Evolutionary conservation across 192 early-diverging fungal species (phyloP).

Genomic region (Backusella circina): DNA sequence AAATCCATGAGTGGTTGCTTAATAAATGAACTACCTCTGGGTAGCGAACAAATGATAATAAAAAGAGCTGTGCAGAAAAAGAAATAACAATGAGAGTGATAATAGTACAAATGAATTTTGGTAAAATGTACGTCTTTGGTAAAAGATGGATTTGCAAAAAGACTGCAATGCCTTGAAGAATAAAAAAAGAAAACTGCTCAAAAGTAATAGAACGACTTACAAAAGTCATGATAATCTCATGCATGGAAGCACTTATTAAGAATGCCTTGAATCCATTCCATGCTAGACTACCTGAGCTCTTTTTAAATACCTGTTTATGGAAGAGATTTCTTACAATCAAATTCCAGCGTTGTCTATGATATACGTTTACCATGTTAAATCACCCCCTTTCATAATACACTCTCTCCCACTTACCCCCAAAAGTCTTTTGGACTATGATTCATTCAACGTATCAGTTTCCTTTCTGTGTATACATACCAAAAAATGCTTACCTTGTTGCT

Average conservation of each 20-base stretch:
- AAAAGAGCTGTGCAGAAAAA: neutral
- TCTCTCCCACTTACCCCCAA: neutral
- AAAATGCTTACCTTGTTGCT: neutral
- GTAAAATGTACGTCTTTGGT: neutral
- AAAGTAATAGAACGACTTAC: neutral
- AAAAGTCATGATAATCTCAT: conserved; percentile 1
- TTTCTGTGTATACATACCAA: neutral
- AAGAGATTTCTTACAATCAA: neutral
- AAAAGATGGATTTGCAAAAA: neutral
- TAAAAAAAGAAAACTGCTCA: conserved; percentile 3
- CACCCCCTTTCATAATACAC: neutral
- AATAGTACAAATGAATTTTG: neutral
- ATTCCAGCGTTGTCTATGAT: neutral
- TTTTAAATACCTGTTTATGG: neutral
- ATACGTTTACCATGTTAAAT: neutral
- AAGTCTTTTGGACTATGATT: conserved; percentile 1
- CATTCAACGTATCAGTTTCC: neutral
- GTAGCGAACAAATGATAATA: neutral
- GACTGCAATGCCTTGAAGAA: neutral
- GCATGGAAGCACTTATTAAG: neutral
- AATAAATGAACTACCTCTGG: neutral
- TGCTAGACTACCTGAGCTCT: neutral
- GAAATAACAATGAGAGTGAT: neutral
- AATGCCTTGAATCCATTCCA: neutral
- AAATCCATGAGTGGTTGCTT: neutral